Conservation (phyloP, 139 green algal genomes). For the Chlamydomonas sphaeroides region DNA sequence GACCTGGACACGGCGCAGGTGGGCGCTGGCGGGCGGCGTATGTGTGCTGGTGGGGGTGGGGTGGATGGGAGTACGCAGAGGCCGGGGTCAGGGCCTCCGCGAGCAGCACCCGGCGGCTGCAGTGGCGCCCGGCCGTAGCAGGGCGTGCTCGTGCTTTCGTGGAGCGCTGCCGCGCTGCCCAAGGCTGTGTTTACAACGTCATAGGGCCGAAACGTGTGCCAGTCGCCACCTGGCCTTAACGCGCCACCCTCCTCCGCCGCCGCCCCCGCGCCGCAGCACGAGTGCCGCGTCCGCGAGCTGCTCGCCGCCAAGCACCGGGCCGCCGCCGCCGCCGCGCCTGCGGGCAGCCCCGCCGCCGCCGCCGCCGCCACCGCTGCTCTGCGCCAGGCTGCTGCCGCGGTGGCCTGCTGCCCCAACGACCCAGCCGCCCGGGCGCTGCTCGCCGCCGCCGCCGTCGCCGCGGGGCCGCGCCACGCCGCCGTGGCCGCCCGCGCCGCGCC, state of each 20-base stretch:
- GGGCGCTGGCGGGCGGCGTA: not conserved
- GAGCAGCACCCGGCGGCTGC: no score
- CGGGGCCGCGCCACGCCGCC: not conserved
- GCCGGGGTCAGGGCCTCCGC: no score
- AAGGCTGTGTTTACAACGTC: not conserved
- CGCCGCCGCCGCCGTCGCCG: not conserved
- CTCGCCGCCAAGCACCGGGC: slow-evolving; percentile 25
- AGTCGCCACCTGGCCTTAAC: no score
- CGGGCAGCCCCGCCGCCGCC: not conserved
- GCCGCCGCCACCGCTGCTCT: not conserved
- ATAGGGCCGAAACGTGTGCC: no score
- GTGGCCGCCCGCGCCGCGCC: slow-evolving; percentile 26
- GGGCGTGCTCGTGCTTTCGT: no score
- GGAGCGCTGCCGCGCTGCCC: no score
- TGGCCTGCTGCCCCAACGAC: slow-evolving; percentile 47
- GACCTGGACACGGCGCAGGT: slow-evolving; percentile 21
- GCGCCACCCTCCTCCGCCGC: not conserved
- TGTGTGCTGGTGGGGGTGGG: not conserved
- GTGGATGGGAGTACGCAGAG: not conserved
- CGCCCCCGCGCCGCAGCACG: slow-evolving; percentile 8
- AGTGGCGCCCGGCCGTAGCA: no score
- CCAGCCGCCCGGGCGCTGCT: slow-evolving; percentile 5
- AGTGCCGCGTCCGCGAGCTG: slow-evolving; percentile 34
- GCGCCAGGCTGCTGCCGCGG: slow-evolving; percentile 32
- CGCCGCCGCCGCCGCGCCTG: slow-evolving; percentile 12